These are phyloP conservation scores for Cercospora berteroae DNA, from an alignment of 2,329 filamentous ascomycete genomes.

Conservation along the genomic window DNA sequence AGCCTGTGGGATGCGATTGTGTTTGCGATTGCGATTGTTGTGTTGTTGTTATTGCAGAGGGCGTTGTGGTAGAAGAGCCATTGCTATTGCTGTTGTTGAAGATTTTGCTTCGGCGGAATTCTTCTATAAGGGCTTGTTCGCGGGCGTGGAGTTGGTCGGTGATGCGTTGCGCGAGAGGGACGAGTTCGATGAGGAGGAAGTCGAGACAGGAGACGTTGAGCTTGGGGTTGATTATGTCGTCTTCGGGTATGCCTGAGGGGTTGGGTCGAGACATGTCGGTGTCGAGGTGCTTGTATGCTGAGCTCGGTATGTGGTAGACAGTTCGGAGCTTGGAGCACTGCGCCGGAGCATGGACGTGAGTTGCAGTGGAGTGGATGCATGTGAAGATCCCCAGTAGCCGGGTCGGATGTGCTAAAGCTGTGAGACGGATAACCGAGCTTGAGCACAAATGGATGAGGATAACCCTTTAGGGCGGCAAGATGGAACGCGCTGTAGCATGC, in stretches of 20 bases:
- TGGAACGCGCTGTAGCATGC: not conserved
- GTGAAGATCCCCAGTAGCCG: not conserved
- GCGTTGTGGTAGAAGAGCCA: constrained; percentile 8
- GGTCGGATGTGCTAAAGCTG: not conserved
- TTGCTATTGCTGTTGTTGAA: constrained; percentile 23
- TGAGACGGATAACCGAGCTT: not conserved
- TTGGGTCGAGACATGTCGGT: constrained; percentile 19
- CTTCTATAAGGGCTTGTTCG: constrained; percentile 43
- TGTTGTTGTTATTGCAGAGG: constrained; percentile 16
- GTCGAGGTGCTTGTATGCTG: not conserved
- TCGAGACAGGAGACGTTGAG: constrained; percentile 83
- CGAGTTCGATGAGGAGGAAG: constrained; percentile 92
- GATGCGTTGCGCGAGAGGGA: constrained; percentile 87
- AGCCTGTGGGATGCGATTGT: not conserved
- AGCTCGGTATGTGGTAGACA: not conserved
- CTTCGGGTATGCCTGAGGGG: constrained; percentile 13
- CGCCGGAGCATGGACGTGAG: not conserved
- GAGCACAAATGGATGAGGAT: not conserved
- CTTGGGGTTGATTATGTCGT: constrained; percentile 34
- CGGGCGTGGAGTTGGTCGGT: constrained; percentile 66
- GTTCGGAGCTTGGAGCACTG: not conserved
- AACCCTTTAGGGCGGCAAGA: not conserved
- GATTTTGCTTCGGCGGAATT: constrained; percentile 33
- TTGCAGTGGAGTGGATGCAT: not conserved
- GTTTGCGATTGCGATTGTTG: constrained; percentile 15